Percentiles rank a stretch among this genome's conserved stretches.
These are phyloP conservation scores for Strigomonas culicis DNA, from an alignment of 208 protist genomes.

Conservation along the genomic window DNA sequence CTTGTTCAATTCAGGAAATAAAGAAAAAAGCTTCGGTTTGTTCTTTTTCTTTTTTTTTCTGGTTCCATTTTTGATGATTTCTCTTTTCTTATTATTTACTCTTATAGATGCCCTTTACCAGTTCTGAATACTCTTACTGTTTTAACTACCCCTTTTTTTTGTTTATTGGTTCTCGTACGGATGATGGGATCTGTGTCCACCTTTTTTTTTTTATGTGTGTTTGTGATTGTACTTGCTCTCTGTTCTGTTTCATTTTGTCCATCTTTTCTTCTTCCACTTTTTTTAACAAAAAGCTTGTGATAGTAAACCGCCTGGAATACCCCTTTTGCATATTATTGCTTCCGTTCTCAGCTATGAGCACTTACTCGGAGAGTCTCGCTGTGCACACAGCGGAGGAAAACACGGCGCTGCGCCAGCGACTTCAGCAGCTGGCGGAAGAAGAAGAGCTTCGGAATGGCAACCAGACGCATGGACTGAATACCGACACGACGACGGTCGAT, in stretches of 20 bases:
- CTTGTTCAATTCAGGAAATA: constrained; percentile 2
- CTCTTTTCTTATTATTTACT: constrained; percentile 10
- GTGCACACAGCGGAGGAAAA: constrained; percentile 48
- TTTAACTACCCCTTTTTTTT: constrained; percentile 12
- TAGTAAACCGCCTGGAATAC: background rate
- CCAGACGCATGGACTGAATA: constrained; percentile 11
- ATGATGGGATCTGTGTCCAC: background rate
- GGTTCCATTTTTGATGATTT: background rate
- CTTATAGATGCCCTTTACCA: constrained; percentile 2
- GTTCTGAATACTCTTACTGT: background rate
- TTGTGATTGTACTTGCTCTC: constrained; percentile 12
- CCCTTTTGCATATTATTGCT: constrained; percentile 1
- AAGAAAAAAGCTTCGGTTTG: background rate
- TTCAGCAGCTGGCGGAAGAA: constrained; percentile 48
- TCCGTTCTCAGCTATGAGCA: constrained; percentile 18
- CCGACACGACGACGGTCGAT: constrained; percentile 35
- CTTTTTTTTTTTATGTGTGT: constrained; percentile 14
- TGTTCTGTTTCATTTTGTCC: background rate
- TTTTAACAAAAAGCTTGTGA: background rate
- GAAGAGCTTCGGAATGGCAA: constrained; percentile 24
- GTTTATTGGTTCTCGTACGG: constrained; percentile 12
- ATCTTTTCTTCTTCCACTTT: constrained; percentile 12
- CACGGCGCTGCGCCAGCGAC: constrained; percentile 39
- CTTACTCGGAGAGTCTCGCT: constrained; percentile 24
- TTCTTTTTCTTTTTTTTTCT: constrained; percentile 7